These are phyloP conservation scores for Herpetomonas samuelpessoai DNA, from an alignment of 208 protist species.

Conservation along the genomic window DNA sequence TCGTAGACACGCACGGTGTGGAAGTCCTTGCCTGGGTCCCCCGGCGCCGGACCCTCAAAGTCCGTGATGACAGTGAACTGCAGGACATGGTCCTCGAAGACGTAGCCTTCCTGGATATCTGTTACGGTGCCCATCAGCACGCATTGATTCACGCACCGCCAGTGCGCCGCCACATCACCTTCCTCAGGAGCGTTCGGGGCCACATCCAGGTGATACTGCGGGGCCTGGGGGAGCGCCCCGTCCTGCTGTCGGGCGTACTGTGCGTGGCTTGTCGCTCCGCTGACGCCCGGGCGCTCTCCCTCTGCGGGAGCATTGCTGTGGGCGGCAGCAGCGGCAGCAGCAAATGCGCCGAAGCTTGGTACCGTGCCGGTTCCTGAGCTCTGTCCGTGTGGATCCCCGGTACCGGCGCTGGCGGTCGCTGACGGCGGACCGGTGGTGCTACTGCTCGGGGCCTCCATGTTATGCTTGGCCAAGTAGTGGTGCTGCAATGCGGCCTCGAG, in stretches of 20 bases:
- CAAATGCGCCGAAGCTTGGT: neutral
- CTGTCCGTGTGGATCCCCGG: neutral
- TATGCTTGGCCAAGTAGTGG: constrained; percentile 90
- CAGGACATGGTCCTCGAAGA: constrained; percentile 83
- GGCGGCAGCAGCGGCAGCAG: neutral
- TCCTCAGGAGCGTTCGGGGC: constrained; percentile 86
- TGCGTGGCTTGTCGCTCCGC: constrained; percentile 6
- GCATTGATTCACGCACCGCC: constrained; percentile 81
- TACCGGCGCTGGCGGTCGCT: neutral
- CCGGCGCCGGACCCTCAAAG: constrained; percentile 69
- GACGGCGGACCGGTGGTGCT: neutral
- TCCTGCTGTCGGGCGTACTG: constrained; percentile 72
- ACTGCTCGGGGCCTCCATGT: constrained; percentile 69
- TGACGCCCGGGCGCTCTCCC: neutral
- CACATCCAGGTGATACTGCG: constrained; percentile 83
- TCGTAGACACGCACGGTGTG: constrained; percentile 82
- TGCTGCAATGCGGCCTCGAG: constrained; percentile 86
- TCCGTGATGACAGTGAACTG: constrained; percentile 84
- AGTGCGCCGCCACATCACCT: constrained; percentile 76
- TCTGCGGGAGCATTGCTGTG: too few relatives aligned
- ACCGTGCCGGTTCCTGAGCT: neutral
- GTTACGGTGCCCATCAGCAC: constrained; percentile 75
- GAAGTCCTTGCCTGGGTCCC: constrained; percentile 87
- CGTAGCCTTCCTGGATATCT: constrained; percentile 81
- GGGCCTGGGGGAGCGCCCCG: constrained; percentile 47